These are phyloP conservation scores for Oxyria digyna DNA, from an alignment of 148 eudicot species.

Conservation along the genomic window DNA sequence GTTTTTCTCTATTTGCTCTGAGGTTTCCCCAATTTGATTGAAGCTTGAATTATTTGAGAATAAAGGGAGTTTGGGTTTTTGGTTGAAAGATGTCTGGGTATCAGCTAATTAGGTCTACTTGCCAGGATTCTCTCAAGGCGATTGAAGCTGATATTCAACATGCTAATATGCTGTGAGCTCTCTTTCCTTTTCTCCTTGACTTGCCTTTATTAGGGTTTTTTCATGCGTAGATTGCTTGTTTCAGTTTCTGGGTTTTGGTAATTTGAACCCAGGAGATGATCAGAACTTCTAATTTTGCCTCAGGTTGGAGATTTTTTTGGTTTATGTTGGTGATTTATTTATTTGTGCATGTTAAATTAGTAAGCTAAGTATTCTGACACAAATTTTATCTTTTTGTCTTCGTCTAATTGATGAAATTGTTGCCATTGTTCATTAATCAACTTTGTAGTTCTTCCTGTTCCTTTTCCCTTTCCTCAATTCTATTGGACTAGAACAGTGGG, in stretches of 20 bases:
- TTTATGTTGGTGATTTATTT: not conserved
- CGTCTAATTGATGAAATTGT: not conserved
- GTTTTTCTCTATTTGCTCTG: not conserved
- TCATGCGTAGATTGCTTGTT: not conserved
- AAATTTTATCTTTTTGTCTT: not conserved
- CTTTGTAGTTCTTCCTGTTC: not conserved
- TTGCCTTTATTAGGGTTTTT: not conserved
- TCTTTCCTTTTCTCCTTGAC: conserved; percentile 11
- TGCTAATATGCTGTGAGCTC: conserved; percentile 56
- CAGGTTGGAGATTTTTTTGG: not conserved
- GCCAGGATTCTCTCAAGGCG: conserved; percentile 37
- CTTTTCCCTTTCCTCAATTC: not conserved
- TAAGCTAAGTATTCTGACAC: not conserved
- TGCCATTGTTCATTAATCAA: not conserved
- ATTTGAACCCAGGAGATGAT: not conserved
- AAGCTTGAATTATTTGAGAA: not conserved
- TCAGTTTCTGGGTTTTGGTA: not conserved
- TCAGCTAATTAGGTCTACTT: conserved; percentile 30
- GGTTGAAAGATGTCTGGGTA: conserved; percentile 25
- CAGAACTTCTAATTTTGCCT: not conserved
- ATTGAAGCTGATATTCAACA: conserved; percentile 57
- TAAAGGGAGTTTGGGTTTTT: not conserved
- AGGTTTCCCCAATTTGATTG: conserved; percentile 3
- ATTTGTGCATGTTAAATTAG: not conserved
- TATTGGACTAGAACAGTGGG: not conserved